Base-by-base conservation (phyloP, 805 yeast species). In the Nakazawaea ernobii region DNA sequence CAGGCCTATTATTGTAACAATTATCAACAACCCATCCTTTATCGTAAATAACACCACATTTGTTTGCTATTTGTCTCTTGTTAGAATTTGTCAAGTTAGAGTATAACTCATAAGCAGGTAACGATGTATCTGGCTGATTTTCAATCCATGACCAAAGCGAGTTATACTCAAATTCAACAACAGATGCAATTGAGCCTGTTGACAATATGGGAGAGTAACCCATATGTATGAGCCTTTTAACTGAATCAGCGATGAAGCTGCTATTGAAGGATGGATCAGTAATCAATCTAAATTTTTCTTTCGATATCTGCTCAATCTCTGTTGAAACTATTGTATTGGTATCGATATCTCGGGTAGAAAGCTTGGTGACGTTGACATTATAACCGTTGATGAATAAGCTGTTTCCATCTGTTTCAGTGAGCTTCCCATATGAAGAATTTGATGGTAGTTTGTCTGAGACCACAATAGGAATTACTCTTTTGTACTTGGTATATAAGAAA, bases 101-200 rank as follows among this genome's bases (percentile, higher is more conserved):
- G 15, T 29, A 9, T 14, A 29, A 27, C n/a, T 40, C 42, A 36
- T 45, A 32, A 54, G 43, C 38, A 1, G 52, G 43, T n/a, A 42
- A 39, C 3, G 52, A 44, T 15, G 51, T 9, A 38, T 54, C 49
- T 1, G 94, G 94, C 57, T 84, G 77, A 8, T 65, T 61, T 0
- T 70, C 58, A 0, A 72, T 75, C 97, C 97, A 90, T 1, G 92
- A 75, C 97, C 97, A 90, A 33, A 75, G 49, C 0, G 74, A 63
- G 13, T 57, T 39, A 13, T 67, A 59, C 10, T 75, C 48, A 26
- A 73, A 55, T 0, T 54, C 44, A 0, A 67, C 58, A 3, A 8
- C 33, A 41, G 57, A 52, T 46, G 29, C 39, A 37, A 40, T 42
- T 38, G 53, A 58, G 30, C 10, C 71, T 52, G 53, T 77, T 43